phyloP scores from a whole-genome alignment of 176 grass and related monocot species.

The Triticum monococcum region DNA sequence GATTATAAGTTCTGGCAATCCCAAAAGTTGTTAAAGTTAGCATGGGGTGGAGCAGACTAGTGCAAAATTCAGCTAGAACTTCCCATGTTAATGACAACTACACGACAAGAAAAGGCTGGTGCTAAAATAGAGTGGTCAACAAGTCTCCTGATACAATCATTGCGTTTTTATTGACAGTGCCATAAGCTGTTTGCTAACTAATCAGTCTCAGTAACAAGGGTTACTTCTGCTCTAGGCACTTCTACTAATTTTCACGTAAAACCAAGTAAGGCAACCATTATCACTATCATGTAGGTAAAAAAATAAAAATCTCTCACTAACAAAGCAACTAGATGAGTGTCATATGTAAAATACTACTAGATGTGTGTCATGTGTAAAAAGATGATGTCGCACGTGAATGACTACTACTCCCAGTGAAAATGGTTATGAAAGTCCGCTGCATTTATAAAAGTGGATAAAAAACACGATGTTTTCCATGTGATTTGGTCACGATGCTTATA shows the following conservation, averaged over 20 bases:
- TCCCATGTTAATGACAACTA: background rate
- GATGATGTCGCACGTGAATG: slow-evolving; percentile 3
- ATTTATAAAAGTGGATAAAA: too few species aligned
- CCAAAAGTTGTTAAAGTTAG: background rate
- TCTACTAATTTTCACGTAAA: too few species aligned
- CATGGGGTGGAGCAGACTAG: background rate
- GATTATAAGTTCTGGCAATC: background rate
- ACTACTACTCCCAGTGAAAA: background rate
- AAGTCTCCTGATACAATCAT: slow-evolving; percentile 28
- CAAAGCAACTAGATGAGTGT: slow-evolving; percentile 12
- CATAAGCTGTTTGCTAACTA: slow-evolving; percentile 10
- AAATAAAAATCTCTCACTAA: slow-evolving; percentile 21
- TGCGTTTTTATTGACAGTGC: slow-evolving; percentile 31
- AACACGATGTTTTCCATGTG: too few species aligned
- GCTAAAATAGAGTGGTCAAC: slow-evolving; percentile 22
- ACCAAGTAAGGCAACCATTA: too few species aligned
- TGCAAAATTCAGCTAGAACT: slow-evolving; percentile 6
- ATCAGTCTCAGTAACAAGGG: background rate
- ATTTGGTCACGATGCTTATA: too few species aligned
- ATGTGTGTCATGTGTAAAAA: slow-evolving; percentile 22
- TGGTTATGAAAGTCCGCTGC: background rate
- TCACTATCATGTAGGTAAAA: background rate
- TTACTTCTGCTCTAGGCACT: slow-evolving; percentile 1
- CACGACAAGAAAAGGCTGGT: slow-evolving; percentile 8
- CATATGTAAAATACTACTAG: slow-evolving; percentile 24